Conservation (phyloP, 139 green algal genomes). For the Chlamydomonas asymmetrica region DNA sequence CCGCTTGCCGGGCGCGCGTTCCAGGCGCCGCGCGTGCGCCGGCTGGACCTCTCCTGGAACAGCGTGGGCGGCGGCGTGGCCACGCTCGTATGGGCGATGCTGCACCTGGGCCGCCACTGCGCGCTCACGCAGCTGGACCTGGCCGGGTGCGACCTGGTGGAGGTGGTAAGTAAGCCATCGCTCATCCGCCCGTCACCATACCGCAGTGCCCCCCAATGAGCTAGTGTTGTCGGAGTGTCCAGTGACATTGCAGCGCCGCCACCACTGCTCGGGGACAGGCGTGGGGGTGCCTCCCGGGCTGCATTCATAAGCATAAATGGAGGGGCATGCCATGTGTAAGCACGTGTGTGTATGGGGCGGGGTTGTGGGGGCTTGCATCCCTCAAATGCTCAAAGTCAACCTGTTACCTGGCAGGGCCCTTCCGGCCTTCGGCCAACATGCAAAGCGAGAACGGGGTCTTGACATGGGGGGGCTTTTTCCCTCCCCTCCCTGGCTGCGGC, state of each 20-base stretch:
- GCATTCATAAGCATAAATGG: not conserved
- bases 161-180: slow-evolving; percentile 1
- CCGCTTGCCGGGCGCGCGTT: too few relatives aligned
- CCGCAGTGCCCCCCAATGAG: too few relatives aligned
- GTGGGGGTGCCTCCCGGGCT: not conserved
- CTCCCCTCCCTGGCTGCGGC: not conserved
- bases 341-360: too few relatives aligned
- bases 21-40: not conserved
- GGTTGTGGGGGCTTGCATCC: too few relatives aligned
- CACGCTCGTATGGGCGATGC: slow-evolving; percentile 9
- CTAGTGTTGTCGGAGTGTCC: not conserved
- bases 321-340: not conserved
- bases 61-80: slow-evolving; percentile 18
- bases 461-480: too few relatives aligned
- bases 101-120: slow-evolving; percentile 12
- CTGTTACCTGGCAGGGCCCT: not conserved
- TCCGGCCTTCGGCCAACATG: too few relatives aligned
- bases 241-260: not conserved
- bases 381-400: not conserved
- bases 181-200: too few relatives aligned
- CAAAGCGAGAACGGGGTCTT: too few relatives aligned
- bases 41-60: slow-evolving; percentile 21
- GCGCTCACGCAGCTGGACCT: slow-evolving; percentile 10
- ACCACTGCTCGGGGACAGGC: not conserved
- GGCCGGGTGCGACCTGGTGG: slow-evolving; percentile 16